A percentile compares a stretch with the other conserved stretches of the same genome.
phyloP scores from a whole-genome alignment of 1,284 basidiomycete genomes.

The Cutaneotrichosporon cutaneum region DNA sequence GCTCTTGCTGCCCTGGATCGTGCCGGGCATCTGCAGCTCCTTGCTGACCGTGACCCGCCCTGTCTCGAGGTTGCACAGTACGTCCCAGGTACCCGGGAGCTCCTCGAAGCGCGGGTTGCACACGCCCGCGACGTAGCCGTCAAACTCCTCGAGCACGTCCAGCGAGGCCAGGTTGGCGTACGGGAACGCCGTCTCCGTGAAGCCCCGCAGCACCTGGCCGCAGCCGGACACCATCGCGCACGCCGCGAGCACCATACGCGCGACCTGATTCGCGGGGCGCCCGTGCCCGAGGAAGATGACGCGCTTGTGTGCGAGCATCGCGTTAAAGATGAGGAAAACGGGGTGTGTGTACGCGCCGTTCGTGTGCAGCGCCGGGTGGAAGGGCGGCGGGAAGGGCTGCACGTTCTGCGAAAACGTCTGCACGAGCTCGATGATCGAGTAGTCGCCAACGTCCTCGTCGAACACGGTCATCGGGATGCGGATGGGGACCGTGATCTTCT shows the following conservation, averaged over 20 bases:
- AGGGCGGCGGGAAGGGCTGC: conserved; percentile 65
- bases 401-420: conserved; percentile 76
- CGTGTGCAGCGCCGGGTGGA: conserved; percentile 88
- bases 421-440: conserved; percentile 86
- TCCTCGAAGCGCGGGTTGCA: conserved; percentile 94
- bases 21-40: conserved; percentile 31
- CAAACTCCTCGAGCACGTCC: conserved; percentile 82
- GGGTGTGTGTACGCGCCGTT: conserved; percentile 88
- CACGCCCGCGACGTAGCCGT: conserved; percentile 91
- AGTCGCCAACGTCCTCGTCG: conserved; percentile 95
- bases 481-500: conserved; percentile 73
- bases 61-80: conserved; percentile 83
- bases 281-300: conserved; percentile 90
- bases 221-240: conserved; percentile 89
- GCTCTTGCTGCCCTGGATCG: conserved; percentile 2
- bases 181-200: conserved; percentile 85
- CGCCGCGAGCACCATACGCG: conserved; percentile 85
- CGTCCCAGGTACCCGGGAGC: conserved; percentile 77
- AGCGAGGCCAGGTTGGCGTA: conserved; percentile 86
- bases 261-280: conserved; percentile 80
- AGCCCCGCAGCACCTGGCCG: conserved; percentile 76
- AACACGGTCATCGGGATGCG: conserved; percentile 82
- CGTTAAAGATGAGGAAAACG: conserved; percentile 91
- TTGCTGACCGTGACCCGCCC: conserved; percentile 82
- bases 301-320: conserved; percentile 86